These are phyloP conservation scores for Fusarium pseudonygamai DNA, from an alignment of 2,329 filamentous ascomycete genomes.

Conservation along the genomic window DNA sequence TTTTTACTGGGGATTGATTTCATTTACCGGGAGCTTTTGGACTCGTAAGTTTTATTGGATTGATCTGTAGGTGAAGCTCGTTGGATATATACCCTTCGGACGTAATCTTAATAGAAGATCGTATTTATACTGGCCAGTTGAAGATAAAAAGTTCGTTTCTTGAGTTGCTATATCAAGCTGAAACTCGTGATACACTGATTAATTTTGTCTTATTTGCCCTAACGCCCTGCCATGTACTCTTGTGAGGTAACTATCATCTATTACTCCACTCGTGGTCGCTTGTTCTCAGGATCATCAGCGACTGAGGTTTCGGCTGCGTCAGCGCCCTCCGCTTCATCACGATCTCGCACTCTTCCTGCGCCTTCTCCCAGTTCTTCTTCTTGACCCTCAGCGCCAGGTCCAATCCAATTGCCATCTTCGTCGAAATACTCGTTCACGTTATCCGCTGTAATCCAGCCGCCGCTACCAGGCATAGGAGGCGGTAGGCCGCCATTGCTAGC, in stretches of 20 bases:
- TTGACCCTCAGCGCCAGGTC: constrained; percentile 48
- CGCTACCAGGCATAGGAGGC: constrained; percentile 76
- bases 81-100: constrained; percentile 38
- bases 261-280: constrained; percentile 59
- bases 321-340: constrained; percentile 63
- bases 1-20: constrained; percentile 2
- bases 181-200: constrained; percentile 11
- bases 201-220: constrained; percentile 16
- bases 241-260: background rate
- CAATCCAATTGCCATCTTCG: constrained; percentile 80
- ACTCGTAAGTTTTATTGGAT: background rate
- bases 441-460: constrained; percentile 89
- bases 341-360: constrained; percentile 65
- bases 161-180: background rate
- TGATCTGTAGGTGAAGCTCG: constrained; percentile 24
- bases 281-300: constrained; percentile 55
- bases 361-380: constrained; percentile 69
- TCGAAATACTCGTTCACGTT: constrained; percentile 89
- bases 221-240: constrained; percentile 34
- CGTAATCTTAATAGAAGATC: constrained; percentile 39
- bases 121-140: background rate
- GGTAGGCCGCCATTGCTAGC: constrained; percentile 62
- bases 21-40: background rate
- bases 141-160: background rate
- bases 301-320: constrained; percentile 54